Evolutionary conservation across 768 basidiomycete species (phyloP).

Genomic region (Panaeolus papilionaceus): DNA sequence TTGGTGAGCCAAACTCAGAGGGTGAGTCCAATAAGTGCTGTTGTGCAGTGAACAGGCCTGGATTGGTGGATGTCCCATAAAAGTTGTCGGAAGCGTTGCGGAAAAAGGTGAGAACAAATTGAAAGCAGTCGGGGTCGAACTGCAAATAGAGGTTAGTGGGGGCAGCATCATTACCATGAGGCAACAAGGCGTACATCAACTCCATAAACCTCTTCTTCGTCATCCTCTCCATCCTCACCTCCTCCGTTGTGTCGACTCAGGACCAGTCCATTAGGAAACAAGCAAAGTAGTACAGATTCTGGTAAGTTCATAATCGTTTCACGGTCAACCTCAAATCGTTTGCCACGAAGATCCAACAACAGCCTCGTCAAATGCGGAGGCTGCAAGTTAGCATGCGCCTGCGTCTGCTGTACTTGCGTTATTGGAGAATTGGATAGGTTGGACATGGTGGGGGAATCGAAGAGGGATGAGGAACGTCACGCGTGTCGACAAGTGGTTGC

Average conservation of each 20-base stretch:
- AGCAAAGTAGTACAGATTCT: slow-evolving; percentile 93
- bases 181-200: slow-evolving; percentile 81
- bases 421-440: slow-evolving; percentile 56
- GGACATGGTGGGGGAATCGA: slow-evolving; percentile 37
- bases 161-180: slow-evolving; percentile 16
- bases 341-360: slow-evolving; percentile 90
- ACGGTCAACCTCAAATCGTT: slow-evolving; percentile 92
- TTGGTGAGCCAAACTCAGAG: slow-evolving; percentile 65
- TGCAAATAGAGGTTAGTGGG: slow-evolving; percentile 37
- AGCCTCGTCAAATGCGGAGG: slow-evolving; percentile 89
- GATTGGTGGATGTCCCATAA: slow-evolving; percentile 81
- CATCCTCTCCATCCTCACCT: slow-evolving; percentile 58
- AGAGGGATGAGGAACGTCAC: slow-evolving; percentile 7
- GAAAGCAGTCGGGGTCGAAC: slow-evolving; percentile 98
- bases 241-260: slow-evolving; percentile 87
- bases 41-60: slow-evolving; percentile 80
- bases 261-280: slow-evolving; percentile 97
- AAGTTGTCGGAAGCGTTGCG: slow-evolving; percentile 85
- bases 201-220: slow-evolving; percentile 92
- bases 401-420: slow-evolving; percentile 67
- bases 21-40: slow-evolving; percentile 78
- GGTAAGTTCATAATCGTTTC: slow-evolving; percentile 99
- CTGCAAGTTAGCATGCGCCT: slow-evolving; percentile 75
- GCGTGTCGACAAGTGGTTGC: slow-evolving; percentile 7
- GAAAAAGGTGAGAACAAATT: slow-evolving; percentile 94